Evolutionary conservation across 805 yeast species (phyloP), one percentile per base, ranked within the genome.

Genomic region (Candida railenensis): DNA sequence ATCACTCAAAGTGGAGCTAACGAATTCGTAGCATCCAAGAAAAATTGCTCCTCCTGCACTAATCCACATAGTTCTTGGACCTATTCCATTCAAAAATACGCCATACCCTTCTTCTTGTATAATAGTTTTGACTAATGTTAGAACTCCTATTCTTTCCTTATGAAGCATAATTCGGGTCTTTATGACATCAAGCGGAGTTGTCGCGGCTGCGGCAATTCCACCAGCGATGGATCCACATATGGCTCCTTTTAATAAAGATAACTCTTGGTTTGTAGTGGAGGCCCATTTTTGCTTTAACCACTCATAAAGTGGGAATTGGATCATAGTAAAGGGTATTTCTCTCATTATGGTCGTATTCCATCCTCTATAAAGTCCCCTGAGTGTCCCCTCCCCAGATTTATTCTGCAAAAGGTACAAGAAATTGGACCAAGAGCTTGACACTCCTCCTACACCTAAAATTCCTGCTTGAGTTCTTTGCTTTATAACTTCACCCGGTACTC

Each of bases 21-120:
- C 85, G 19, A 83, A 65, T 66, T 95, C 99, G 61, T 94, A 94
- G 46, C 89, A 88, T 3, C 99, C 99, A 47, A 94, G 72, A 71
- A 95, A 94, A 15, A 95, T 90, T 15, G 98, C 97, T 22, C 99
- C 99, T 18, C 99, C 99, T 3, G 96, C 94, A 68, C 96, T 85
- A 47, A 94, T 92, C 99, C 99, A 94, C 81, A 87, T 75, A 0
- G 97, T 91, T 63, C 99, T 77, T 3, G 99, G 98, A 0, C 96
- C 97, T 22, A 92, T 76, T 12, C 99, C 99, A 42, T 78, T 78
- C 61, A 81, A 78, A 53, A 94, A 89, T 0, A 86, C 89, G 5
- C 61, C 54, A 36, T 72, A 67, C 0, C 97, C 97, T 61, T 90
- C 97, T 46, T 87, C 90, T 18, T 59, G 61, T n/a, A 75, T 64